phyloP scores from a whole-genome alignment of 2,329 filamentous ascomycete species.

The Dothideomycetidae sp. region DNA sequence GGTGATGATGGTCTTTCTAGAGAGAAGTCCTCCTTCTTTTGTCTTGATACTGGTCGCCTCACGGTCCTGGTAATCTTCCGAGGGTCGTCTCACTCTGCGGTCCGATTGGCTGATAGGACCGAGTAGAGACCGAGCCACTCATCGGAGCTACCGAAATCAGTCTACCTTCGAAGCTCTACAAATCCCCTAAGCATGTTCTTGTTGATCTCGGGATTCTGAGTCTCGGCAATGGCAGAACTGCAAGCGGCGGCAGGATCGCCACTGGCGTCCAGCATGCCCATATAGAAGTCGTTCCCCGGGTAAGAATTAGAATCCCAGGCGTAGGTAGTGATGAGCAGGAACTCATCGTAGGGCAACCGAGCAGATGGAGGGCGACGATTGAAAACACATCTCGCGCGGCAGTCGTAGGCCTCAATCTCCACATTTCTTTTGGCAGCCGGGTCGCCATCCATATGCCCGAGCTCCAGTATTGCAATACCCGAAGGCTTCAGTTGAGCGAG shows the following conservation, averaged over 20 bases:
- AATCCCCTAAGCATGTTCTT: conserved; percentile 1
- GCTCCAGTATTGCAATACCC: conserved; percentile 18
- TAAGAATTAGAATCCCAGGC: conserved; percentile 24
- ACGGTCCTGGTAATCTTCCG: too few species aligned
- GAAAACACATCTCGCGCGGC: conserved; percentile 17
- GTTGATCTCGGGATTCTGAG: conserved; percentile 22
- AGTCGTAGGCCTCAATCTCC: conserved; percentile 7
- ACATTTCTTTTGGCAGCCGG: conserved; percentile 6
- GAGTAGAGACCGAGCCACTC: too few species aligned
- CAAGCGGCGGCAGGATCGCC: conserved; percentile 23
- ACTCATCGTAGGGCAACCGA: conserved; percentile 14
- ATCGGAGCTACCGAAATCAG: too few species aligned
- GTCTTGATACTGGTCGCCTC: too few species aligned
- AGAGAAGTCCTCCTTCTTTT: too few species aligned
- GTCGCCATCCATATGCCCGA: conserved; percentile 18
- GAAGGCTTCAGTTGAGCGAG: conserved; percentile 13
- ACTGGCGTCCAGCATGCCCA: conserved; percentile 15
- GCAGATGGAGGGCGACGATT: conserved; percentile 18
- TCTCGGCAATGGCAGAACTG: conserved; percentile 21
- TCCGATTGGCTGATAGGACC: too few species aligned
- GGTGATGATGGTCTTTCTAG: too few species aligned
- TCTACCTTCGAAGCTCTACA: too few species aligned
- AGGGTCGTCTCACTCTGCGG: too few species aligned
- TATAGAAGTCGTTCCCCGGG: conserved; percentile 24
- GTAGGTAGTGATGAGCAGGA: conserved; percentile 21